Evolutionary conservation across 1,284 basidiomycete genomes (phyloP), one percentile per base, ranked within the genome.

Genomic region (Ustilago bromivora): DNA sequence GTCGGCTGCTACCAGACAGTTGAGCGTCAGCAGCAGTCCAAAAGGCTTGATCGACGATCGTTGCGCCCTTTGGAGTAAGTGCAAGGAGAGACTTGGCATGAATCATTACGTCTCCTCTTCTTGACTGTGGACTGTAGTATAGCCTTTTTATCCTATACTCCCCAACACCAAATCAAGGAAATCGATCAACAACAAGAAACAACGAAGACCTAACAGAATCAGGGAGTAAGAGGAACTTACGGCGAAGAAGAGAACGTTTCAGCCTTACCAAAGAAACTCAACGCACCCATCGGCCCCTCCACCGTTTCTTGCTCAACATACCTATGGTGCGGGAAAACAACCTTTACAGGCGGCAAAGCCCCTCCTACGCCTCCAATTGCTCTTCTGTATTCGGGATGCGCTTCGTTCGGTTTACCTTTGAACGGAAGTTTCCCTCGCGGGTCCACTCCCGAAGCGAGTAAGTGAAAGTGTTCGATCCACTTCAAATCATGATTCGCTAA

Each of bases 401-500:
- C 3, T 8, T 68, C 76, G 35, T 73, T 72, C 9, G 56, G 5
- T 19, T 61, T 69, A 2, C 72, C 69, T 38, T 66, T 68, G 13
- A 82, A 46, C n/a, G 81, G 81, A 56, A 82, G 55, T 10, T 61
- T 15, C 0, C 59, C 63, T 7, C 67, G 43, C 11, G 69, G 71
- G 43, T 80, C 51, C 8, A 74, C 46, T 7, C 83, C 84, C 1
- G 71, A 64, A 0, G 82, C 79, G 0, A 84, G 51, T 19, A 82
- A 5, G 61, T 84, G 79, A 47, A 85, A 83, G 32, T 85, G 81
- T 57, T 85, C 80, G 5, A 85, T 59, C 84, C 84, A 85, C 43
- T 78, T 78, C 3, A 64, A 36, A 31, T 82, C 76, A 62, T 84
- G 80, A 23, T 73, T 68, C 1, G 82, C 75, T 43, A 85, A 60